phyloP scores from a whole-genome alignment of 2,329 filamentous ascomycete genomes.

The Aspergillus sp. region DNA sequence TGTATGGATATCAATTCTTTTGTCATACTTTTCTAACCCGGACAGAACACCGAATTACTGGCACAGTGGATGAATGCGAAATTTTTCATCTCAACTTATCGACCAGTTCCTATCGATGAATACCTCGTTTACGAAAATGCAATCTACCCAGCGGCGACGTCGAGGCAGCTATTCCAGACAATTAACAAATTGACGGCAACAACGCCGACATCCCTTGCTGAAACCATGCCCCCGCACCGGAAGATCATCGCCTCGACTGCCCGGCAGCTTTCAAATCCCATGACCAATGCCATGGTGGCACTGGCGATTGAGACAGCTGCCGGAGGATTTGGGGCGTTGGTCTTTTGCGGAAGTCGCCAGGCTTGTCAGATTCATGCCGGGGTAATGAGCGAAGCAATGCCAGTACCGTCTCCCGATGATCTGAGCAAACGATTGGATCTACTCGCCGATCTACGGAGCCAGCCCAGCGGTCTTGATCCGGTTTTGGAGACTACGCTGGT shows the following conservation, averaged over 20 bases:
- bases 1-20: constrained; percentile 38
- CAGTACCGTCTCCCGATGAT: constrained; percentile 44
- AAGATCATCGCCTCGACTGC: constrained; percentile 53
- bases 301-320: constrained; percentile 64
- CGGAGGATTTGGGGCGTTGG: constrained; percentile 65
- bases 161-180: constrained; percentile 54
- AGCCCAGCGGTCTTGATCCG: constrained; percentile 62
- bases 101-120: constrained; percentile 71
- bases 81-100: constrained; percentile 68
- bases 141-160: constrained; percentile 60
- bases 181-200: constrained; percentile 45
- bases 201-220: constrained; percentile 24
- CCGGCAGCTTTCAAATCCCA: constrained; percentile 60
- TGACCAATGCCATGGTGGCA: constrained; percentile 66
- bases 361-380: constrained; percentile 65
- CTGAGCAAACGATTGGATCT: constrained; percentile 59
- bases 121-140: constrained; percentile 67
- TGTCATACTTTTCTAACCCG: constrained; percentile 5
- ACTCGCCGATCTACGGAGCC: constrained; percentile 60
- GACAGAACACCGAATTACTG: constrained; percentile 64
- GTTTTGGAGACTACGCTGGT: constrained; percentile 60
- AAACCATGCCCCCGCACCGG: constrained; percentile 32
- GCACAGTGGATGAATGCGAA: constrained; percentile 67
- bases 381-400: constrained; percentile 64
- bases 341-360: constrained; percentile 68